Percentiles rank a stretch among this genome's conserved stretches.
Conservation (phyloP, 495 filamentous ascomycete genomes). For the Talaromyces borbonicus region DNA sequence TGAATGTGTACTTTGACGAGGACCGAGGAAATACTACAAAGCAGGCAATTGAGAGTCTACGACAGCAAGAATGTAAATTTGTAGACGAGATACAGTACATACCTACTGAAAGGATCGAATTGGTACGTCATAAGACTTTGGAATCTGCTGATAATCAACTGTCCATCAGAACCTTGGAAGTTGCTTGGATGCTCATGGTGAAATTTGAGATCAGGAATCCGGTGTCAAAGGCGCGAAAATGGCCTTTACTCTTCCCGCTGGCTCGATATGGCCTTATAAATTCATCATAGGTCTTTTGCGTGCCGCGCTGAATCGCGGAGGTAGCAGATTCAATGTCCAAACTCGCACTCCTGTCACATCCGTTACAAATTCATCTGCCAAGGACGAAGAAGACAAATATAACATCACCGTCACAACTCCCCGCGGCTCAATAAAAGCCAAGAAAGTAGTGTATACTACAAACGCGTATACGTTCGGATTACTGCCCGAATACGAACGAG, state of each 20-base stretch:
- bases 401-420: neutral
- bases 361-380: neutral
- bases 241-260: slow-evolving; percentile 31
- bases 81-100: neutral
- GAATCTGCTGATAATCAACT: too few species aligned
- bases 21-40: neutral
- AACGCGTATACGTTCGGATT: slow-evolving; percentile 8
- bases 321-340: slow-evolving; percentile 6
- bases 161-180: slow-evolving; percentile 9
- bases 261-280: slow-evolving; percentile 71
- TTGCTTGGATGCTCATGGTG: slow-evolving; percentile 7
- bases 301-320: neutral
- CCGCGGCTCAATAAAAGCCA: neutral
- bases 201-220: slow-evolving; percentile 16
- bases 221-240: slow-evolving; percentile 39
- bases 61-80: neutral
- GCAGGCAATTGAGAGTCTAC: neutral
- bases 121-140: slow-evolving; percentile 1
- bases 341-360: slow-evolving; percentile 6
- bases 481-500: slow-evolving; percentile 4
- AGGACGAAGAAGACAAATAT: neutral
- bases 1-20: slow-evolving; percentile 6
- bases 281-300: slow-evolving; percentile 49
- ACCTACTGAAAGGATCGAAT: neutral
- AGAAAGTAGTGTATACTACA: slow-evolving; percentile 8